Conservation (phyloP, 768 basidiomycete genomes). For the Steccherinum ochraceum region DNA sequence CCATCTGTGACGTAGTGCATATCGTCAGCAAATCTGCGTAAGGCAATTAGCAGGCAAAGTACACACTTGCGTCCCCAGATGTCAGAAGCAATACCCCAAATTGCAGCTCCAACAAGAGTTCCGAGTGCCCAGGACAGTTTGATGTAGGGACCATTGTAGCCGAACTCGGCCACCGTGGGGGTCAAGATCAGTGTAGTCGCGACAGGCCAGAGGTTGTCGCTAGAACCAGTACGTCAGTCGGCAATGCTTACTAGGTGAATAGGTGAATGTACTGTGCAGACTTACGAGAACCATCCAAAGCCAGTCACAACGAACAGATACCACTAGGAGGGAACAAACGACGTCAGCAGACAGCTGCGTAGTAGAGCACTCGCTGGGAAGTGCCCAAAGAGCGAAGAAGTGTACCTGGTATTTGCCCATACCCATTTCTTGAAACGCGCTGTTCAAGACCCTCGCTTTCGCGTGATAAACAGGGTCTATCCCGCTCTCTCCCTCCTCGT, state of each 20-base stretch:
- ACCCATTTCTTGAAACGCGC: conserved; percentile 42
- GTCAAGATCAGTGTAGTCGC: conserved; percentile 61
- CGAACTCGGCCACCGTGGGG: conserved; percentile 61
- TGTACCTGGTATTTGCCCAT: conserved; percentile 47
- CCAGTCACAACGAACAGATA: conserved; percentile 57
- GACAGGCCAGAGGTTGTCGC: conserved; percentile 69
- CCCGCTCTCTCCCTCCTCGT: conserved; percentile 20
- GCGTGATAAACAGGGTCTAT: conserved; percentile 40
- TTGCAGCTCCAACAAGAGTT: conserved; percentile 58
- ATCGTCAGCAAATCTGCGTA: not conserved
- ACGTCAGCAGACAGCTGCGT: not conserved
- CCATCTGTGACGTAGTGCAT: conserved; percentile 34
- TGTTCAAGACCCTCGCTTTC: conserved; percentile 41
- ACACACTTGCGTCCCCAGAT: conserved; percentile 62
- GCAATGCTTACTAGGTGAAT: not conserved
- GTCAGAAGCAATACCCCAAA: conserved; percentile 66
- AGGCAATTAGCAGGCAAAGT: not conserved
- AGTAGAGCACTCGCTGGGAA: not conserved
- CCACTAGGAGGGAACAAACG: conserved; percentile 31
- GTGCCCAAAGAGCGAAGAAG: not conserved
- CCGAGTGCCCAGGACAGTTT: conserved; percentile 70
- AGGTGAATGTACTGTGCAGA: conserved; percentile 4
- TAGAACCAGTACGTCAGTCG: conserved; percentile 14
- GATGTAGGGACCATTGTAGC: conserved; percentile 52
- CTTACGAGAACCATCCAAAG: conserved; percentile 70